Evolutionary conservation across 2,329 filamentous ascomycete species (phyloP).

Genomic region (Stagonosporopsis vannaccii): DNA sequence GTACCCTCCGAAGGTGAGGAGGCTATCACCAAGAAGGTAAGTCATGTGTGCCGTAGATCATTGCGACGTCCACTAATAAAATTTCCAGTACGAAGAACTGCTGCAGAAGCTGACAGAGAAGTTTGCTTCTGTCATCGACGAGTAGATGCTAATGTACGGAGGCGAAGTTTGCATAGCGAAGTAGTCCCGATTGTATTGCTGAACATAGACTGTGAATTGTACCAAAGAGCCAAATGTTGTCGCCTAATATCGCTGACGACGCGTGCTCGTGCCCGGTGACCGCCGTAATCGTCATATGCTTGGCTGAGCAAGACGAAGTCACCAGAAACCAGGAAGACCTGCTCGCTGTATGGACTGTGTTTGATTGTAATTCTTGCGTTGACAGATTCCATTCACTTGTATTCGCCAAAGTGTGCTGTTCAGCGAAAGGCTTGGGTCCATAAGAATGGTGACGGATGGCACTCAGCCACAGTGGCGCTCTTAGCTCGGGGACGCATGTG

Average conservation of each 20-base stretch:
- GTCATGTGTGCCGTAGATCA: slow-evolving; percentile 27
- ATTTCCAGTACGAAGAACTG: slow-evolving; percentile 82
- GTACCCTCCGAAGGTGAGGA: slow-evolving; percentile 85
- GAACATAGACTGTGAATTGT: slow-evolving; percentile 40
- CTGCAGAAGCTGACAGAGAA: slow-evolving; percentile 94
- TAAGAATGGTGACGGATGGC: slow-evolving; percentile 3
- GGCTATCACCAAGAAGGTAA: slow-evolving; percentile 80
- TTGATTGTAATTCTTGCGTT: neutral
- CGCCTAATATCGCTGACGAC: slow-evolving; percentile 47
- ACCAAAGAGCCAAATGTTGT: slow-evolving; percentile 35
- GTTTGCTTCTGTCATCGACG: slow-evolving; percentile 94
- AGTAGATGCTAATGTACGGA: slow-evolving; percentile 63
- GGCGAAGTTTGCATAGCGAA: slow-evolving; percentile 36
- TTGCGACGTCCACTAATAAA: slow-evolving; percentile 48
- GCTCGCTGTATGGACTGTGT: neutral
- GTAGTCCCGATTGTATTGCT: slow-evolving; percentile 32
- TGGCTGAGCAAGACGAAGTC: neutral
- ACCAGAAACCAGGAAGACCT: neutral
- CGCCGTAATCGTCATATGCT: slow-evolving; percentile 28
- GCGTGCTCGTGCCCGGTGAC: slow-evolving; percentile 40
- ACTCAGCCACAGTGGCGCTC: slow-evolving; percentile 18
- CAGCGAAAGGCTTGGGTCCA: slow-evolving; percentile 1
- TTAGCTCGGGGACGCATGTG: slow-evolving; percentile 22
- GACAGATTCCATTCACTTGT: neutral
- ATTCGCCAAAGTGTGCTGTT: neutral